These are phyloP conservation scores for Crataegus laevigata DNA, from an alignment of 306 rosid species.

Conservation along the genomic window DNA sequence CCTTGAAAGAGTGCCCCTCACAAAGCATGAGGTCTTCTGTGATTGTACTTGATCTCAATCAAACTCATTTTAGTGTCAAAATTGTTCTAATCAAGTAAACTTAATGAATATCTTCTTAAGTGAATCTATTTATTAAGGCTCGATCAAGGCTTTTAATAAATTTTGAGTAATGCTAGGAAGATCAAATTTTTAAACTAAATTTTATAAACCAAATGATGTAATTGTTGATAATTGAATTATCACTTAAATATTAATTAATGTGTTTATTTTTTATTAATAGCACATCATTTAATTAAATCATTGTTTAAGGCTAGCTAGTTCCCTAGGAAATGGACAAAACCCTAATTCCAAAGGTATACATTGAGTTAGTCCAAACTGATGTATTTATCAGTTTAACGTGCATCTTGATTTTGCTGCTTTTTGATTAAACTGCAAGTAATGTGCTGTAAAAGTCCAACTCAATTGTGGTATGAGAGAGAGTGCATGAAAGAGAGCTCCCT, in stretches of 20 bases:
- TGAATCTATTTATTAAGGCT: neutral
- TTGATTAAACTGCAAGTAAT: conserved; percentile 1
- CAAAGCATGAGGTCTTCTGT: neutral
- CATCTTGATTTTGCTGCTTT: neutral
- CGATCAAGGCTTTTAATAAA: neutral
- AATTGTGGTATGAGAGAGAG: neutral
- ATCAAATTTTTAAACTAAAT: too few relatives aligned
- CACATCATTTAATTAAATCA: too few relatives aligned
- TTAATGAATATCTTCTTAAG: too few relatives aligned
- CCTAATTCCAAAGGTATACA: neutral
- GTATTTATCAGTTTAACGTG: neutral
- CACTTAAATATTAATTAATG: accelerated
- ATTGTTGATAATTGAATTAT: accelerated
- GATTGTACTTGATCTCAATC: too few relatives aligned
- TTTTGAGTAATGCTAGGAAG: too few relatives aligned
- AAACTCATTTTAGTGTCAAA: too few relatives aligned
- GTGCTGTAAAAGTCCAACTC: conserved; percentile 6
- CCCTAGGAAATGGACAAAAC: neutral
- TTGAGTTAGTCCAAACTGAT: neutral
- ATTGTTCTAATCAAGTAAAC: too few relatives aligned
- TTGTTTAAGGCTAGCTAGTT: neutral
- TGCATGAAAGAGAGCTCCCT: neutral
- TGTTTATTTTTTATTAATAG: accelerated
- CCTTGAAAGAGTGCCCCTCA: neutral
- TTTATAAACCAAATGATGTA: accelerated